A percentile compares a stretch with the other conserved stretches of the same genome.
Conservation (phyloP, 306 rosid species). For the Hippophae gyantsensis region DNA sequence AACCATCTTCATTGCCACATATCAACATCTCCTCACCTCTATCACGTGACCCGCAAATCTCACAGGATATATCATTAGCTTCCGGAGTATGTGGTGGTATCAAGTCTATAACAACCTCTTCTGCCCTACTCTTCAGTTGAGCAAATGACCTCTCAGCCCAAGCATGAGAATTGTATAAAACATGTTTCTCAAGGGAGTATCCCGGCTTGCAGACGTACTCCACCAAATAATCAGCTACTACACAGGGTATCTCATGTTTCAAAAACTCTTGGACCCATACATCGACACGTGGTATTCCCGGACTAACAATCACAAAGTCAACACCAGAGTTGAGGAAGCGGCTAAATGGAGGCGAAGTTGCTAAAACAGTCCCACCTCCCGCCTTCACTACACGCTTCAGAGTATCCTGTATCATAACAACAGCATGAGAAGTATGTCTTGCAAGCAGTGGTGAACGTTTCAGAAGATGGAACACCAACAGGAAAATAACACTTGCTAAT, state of each 20-base stretch:
- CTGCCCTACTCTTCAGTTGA: slow-evolving; percentile 42
- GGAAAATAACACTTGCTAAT: background rate
- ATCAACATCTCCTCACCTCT: slow-evolving; percentile 86
- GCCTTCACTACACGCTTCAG: slow-evolving; percentile 84
- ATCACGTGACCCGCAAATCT: slow-evolving; percentile 54
- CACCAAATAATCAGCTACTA: slow-evolving; percentile 79
- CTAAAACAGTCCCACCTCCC: slow-evolving; percentile 79
- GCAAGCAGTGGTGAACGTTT: no score
- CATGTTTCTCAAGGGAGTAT: slow-evolving; percentile 65
- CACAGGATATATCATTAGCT: slow-evolving; percentile 41
- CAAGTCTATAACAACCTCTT: slow-evolving; percentile 40
- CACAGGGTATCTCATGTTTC: slow-evolving; percentile 78
- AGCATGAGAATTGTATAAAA: slow-evolving; percentile 46
- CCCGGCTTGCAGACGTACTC: slow-evolving; percentile 91
- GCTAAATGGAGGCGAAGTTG: slow-evolving; percentile 87
- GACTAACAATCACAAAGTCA: slow-evolving; percentile 74
- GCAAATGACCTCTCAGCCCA: slow-evolving; percentile 72
- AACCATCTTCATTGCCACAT: slow-evolving; percentile 76
- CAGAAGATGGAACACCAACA: no score
- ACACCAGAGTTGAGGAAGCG: slow-evolving; percentile 52
- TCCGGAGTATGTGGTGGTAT: slow-evolving; percentile 19
- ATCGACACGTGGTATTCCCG: slow-evolving; percentile 76
- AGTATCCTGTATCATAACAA: slow-evolving; percentile 53
- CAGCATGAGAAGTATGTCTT: background rate
- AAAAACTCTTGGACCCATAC: slow-evolving; percentile 86